Conservation (phyloP, 139 green algal species). For the Chlorella sp. region DNA sequence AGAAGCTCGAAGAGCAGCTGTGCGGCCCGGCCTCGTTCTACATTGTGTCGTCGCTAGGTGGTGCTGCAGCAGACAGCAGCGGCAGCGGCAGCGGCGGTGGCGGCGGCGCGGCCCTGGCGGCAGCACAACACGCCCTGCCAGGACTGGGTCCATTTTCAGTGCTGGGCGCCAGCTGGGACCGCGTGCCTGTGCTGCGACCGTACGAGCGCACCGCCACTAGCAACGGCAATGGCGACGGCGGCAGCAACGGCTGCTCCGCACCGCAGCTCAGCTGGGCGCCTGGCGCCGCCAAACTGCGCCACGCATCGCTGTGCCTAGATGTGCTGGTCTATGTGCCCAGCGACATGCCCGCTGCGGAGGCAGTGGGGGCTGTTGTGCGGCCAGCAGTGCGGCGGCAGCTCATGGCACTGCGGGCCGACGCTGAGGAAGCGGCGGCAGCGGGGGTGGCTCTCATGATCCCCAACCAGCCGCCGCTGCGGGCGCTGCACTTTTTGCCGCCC, state of each 20-base stretch:
- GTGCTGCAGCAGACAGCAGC: background rate
- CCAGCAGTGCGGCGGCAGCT: conserved; percentile 29
- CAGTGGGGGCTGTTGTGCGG: background rate
- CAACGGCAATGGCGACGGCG: background rate
- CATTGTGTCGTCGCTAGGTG: background rate
- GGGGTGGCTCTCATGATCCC: background rate
- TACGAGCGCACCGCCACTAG: background rate
- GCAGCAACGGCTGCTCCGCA: background rate
- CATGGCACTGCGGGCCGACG: background rate
- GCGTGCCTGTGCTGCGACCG: background rate
- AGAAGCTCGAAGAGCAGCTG: conserved; percentile 19
- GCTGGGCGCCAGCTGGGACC: conserved; percentile 33
- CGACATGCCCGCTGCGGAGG: background rate
- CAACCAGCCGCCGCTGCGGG: conserved; percentile 17
- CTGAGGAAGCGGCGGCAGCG: background rate
- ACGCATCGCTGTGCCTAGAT: conserved; percentile 44
- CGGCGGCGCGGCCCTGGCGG: too few species aligned
- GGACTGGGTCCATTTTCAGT: background rate
- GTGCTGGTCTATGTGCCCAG: conserved; percentile 48
- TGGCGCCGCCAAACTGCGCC: background rate
- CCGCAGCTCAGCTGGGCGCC: conserved; percentile 19
- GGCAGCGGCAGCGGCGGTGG: background rate
- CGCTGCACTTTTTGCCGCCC: conserved; percentile 55
- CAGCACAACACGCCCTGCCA: background rate
- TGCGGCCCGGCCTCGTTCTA: conserved; percentile 8